phyloP scores from a whole-genome alignment of 2,329 filamentous ascomycete species.

The Chaetomiaceae sp. region DNA sequence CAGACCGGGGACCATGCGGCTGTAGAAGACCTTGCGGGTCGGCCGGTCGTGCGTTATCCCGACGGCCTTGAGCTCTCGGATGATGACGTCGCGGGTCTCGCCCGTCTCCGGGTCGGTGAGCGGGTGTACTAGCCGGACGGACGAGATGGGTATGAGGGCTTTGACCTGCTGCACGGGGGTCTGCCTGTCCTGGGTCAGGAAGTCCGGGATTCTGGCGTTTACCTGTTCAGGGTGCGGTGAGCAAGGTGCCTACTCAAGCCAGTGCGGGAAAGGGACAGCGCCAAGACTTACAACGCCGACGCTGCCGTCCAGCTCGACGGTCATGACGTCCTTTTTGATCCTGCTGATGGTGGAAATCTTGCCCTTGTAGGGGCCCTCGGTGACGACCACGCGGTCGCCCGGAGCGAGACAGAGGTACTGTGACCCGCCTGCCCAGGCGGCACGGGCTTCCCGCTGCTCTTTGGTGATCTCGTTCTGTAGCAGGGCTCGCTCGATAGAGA shows the following conservation, averaged over 20 bases:
- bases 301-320: conserved; percentile 57
- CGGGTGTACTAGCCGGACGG: conserved; percentile 78
- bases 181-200: conserved; percentile 34
- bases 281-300: conserved; percentile 54
- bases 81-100: conserved; percentile 66
- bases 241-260: not conserved
- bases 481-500: conserved; percentile 24
- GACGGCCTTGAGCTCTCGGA: conserved; percentile 62
- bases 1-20: conserved; percentile 63
- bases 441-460: conserved; percentile 40
- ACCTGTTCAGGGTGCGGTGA: conserved; percentile 26
- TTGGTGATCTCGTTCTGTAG: conserved; percentile 33
- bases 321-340: conserved; percentile 52
- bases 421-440: conserved; percentile 52
- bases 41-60: conserved; percentile 47
- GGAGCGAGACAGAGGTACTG: conserved; percentile 57
- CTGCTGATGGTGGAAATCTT: conserved; percentile 70
- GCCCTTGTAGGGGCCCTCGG: conserved; percentile 74
- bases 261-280: not conserved
- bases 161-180: conserved; percentile 43
- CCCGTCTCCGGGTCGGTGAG: conserved; percentile 63
- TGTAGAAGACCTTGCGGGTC: conserved; percentile 45
- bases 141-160: conserved; percentile 60
- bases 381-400: conserved; percentile 77
- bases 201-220: conserved; percentile 39